Conservation (phyloP, 106 monocot species). For the Hemerocallis citrina region DNA sequence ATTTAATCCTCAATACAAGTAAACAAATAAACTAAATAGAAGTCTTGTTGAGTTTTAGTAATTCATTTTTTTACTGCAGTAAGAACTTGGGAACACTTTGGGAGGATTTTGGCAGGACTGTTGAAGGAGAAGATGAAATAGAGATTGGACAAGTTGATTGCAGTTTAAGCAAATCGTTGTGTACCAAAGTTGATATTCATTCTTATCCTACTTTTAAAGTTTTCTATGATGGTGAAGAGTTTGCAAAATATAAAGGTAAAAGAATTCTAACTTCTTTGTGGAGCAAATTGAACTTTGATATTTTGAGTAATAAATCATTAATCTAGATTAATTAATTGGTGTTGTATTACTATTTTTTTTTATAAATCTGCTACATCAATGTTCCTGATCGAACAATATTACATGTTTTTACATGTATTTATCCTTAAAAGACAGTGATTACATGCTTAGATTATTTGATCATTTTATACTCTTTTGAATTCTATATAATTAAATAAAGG, state of each 20-base stretch:
- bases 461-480: no score
- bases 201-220: conserved; percentile 94
- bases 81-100: conserved; percentile 92
- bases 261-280: not conserved
- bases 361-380: no score
- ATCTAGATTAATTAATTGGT: not conserved
- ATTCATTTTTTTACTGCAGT: conserved; percentile 43
- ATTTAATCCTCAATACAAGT: not conserved
- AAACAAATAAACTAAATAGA: no score
- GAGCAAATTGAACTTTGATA: not conserved
- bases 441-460: no score
- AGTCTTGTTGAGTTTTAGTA: not conserved
- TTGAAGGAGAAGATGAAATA: conserved; percentile 90
- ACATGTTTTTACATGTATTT: no score
- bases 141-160: conserved; percentile 95
- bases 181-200: conserved; percentile 81
- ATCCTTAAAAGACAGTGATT: no score
- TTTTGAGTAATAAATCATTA: not conserved
- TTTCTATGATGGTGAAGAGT: conserved; percentile 89
- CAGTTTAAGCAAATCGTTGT: conserved; percentile 47
- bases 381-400: no score
- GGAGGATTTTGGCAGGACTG: conserved; percentile 73
- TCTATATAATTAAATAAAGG: no score
- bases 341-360: not conserved
- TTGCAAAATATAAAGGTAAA: conserved; percentile 95